Evolutionary conservation across 352 stramenopile genomes (phyloP).

Genomic region (Pythium apleroticum): DNA sequence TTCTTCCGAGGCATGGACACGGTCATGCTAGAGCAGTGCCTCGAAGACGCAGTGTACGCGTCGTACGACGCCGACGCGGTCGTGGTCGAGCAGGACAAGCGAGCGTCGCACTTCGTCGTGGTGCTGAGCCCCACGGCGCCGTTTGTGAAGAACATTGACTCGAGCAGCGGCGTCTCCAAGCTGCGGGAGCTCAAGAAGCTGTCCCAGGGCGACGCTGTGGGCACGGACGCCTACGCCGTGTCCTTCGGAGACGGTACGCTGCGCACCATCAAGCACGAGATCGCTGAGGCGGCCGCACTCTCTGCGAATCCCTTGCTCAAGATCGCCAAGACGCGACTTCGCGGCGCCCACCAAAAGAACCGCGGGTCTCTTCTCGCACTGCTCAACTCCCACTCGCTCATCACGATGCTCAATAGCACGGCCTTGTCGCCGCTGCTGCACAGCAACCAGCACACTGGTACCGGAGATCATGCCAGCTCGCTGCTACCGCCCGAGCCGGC

Average conservation of each 20-base stretch:
- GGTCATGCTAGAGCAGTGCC: conserved; percentile 50
- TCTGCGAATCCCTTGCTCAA: neutral
- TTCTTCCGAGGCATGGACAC: conserved; percentile 57
- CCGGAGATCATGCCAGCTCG: neutral
- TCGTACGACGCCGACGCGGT: conserved; percentile 38
- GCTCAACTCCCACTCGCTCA: conserved; percentile 12
- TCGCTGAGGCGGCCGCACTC: neutral
- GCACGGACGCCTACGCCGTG: conserved; percentile 42
- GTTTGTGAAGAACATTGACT: conserved; percentile 48
- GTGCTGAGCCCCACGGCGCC: conserved; percentile 43
- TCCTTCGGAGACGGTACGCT: conserved; percentile 41
- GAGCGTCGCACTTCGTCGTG: conserved; percentile 42
- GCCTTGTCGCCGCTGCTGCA: neutral
- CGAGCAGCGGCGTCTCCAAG: conserved; percentile 39
- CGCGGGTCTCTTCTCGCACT: conserved; percentile 18
- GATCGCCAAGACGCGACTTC: neutral
- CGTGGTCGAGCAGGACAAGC: conserved; percentile 42
- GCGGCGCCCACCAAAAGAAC: neutral
- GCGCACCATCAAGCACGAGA: conserved; percentile 19
- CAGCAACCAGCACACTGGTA: neutral
- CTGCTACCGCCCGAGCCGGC: conserved; percentile 35
- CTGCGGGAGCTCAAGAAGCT: conserved; percentile 54
- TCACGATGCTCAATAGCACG: conserved; percentile 8
- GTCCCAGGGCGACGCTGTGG: conserved; percentile 56
- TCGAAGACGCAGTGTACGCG: conserved; percentile 40